A percentile compares a stretch with the other conserved stretches of the same genome.
Evolutionary conservation across 2,329 filamentous ascomycete species (phyloP).

Genomic region (Dryadomyces quercivorus): DNA sequence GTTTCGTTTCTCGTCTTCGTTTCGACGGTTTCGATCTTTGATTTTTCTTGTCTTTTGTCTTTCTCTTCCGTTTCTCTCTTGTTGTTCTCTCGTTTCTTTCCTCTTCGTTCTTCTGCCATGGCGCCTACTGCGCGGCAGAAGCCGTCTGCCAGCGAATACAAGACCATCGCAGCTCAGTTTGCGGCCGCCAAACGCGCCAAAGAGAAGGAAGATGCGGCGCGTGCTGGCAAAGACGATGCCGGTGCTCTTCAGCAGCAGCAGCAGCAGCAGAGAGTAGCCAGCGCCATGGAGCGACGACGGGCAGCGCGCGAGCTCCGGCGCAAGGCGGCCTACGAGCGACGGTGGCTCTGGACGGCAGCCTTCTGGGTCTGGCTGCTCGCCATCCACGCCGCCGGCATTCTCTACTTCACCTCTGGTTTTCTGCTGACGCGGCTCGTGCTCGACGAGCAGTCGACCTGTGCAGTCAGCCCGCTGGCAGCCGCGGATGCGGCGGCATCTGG

Average conservation of each 20-base stretch:
- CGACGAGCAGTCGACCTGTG: slow-evolving; percentile 62
- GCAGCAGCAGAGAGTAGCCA: slow-evolving; percentile 11
- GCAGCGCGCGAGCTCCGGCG: slow-evolving; percentile 34
- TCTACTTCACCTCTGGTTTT: slow-evolving; percentile 91
- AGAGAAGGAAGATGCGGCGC: slow-evolving; percentile 22
- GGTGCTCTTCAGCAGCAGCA: slow-evolving; percentile 10
- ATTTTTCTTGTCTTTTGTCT: neutral
- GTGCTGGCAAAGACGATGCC: slow-evolving; percentile 7
- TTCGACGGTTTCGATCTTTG: neutral
- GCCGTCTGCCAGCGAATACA: slow-evolving; percentile 28
- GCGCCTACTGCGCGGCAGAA: slow-evolving; percentile 14
- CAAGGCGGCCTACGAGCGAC: slow-evolving; percentile 36
- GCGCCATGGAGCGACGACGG: slow-evolving; percentile 30
- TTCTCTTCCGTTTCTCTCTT: neutral
- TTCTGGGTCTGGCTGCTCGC: slow-evolving; percentile 61
- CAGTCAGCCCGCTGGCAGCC: slow-evolving; percentile 51
- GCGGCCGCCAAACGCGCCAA: slow-evolving; percentile 39
- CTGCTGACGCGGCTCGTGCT: slow-evolving; percentile 76
- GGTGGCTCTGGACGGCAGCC: slow-evolving; percentile 46
- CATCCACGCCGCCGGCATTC: slow-evolving; percentile 71
- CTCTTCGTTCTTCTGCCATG: slow-evolving; percentile 5
- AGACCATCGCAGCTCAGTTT: slow-evolving; percentile 40
- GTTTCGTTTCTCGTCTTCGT: neutral
- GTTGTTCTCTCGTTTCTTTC: neutral
- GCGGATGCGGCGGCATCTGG: slow-evolving; percentile 24